Evolutionary conservation across 805 yeast species (phyloP), one percentile per base, ranked within the genome.

Genomic region (Lipomyces oligophaga): DNA sequence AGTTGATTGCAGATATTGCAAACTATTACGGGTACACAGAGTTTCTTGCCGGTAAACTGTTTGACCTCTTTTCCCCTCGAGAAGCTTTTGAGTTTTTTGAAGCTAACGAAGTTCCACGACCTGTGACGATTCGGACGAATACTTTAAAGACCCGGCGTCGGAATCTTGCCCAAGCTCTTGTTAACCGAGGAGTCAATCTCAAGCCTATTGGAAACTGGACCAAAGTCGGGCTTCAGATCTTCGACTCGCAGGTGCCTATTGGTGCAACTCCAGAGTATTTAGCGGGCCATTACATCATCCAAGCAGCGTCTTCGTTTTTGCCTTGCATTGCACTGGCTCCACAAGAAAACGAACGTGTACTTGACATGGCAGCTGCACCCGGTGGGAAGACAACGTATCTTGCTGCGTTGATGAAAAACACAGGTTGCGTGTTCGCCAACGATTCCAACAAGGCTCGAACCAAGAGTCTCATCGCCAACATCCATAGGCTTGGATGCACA

Each of bases 311-410:
- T 4, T 89, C 97, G 7, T 93, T 90, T 69, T 71, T 93, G 63
- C 99, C 99, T 6, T 96, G 89, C 18, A 86, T 93, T 90, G 99
- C 99, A 0, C 72, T 93, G 59, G 90, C 81, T 54, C 98, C 99
- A n/a, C 94, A 88, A 66, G 97, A 88, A 68, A 81, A 85, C 64
- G 99, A 93, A 72, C 83, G 98, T 63, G 76, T 93, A 33, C 73
- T 93, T 54, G 99, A 93, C 71, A 93, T 93, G 99, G 97, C 98
- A 38, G 95, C 98, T 51, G 97, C 98, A 24, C 98, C 98, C 57
- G 98, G 98, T 72, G 98, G 98, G 69, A 90, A 90, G 65, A 87
- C 97, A 18, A 90, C 98, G 1, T 89, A 87, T 65, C 79, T 90
- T 43, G 80, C 95, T 30, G 97, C 99, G 0, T 68, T 90, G 70